A percentile compares a stretch with the other conserved stretches of the same genome.
These are phyloP conservation scores for Hymenoscyphus scutula DNA, from an alignment of 2,329 filamentous ascomycete species.

Conservation along the genomic window DNA sequence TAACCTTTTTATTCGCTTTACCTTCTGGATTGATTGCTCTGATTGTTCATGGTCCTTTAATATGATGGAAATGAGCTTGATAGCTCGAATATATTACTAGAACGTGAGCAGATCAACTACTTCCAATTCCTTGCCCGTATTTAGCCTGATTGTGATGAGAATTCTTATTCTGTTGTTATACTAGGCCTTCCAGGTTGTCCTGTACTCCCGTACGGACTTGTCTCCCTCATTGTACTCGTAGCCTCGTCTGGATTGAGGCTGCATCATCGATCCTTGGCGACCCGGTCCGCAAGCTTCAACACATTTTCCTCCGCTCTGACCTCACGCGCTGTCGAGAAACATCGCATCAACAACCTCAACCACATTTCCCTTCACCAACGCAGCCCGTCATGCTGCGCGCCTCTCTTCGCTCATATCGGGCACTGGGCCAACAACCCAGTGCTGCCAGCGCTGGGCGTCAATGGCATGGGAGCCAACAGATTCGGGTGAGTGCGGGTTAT, in stretches of 20 bases:
- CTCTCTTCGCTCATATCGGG: conserved; percentile 63
- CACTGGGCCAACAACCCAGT: conserved; percentile 54
- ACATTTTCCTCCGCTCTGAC: conserved; percentile 14
- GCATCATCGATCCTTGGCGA: conserved; percentile 15
- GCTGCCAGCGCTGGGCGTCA: conserved; percentile 54
- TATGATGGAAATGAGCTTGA: too few species aligned
- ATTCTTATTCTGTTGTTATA: too few species aligned
- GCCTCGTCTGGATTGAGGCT: conserved; percentile 3
- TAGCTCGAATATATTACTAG: too few species aligned
- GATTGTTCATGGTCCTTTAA: too few species aligned
- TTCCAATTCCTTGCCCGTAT: too few species aligned
- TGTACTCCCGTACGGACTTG: too few species aligned
- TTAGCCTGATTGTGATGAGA: too few species aligned
- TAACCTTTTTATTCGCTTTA: too few species aligned
- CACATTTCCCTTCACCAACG: conserved; percentile 40
- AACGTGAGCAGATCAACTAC: too few species aligned
- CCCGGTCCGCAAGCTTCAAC: background rate
- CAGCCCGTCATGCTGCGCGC: conserved; percentile 66
- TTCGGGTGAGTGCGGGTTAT: conserved; percentile 35
- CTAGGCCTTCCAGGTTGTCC: too few species aligned
- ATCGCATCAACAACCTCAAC: conserved; percentile 19
- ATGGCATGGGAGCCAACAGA: conserved; percentile 51
- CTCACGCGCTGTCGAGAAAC: conserved; percentile 9
- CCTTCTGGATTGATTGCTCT: too few species aligned
- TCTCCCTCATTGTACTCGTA: too few species aligned